Percentiles rank a stretch among this genome's conserved stretches.
Evolutionary conservation across 2,329 filamentous ascomycete genomes (phyloP).

Genomic region (Bipolaris cookei): DNA sequence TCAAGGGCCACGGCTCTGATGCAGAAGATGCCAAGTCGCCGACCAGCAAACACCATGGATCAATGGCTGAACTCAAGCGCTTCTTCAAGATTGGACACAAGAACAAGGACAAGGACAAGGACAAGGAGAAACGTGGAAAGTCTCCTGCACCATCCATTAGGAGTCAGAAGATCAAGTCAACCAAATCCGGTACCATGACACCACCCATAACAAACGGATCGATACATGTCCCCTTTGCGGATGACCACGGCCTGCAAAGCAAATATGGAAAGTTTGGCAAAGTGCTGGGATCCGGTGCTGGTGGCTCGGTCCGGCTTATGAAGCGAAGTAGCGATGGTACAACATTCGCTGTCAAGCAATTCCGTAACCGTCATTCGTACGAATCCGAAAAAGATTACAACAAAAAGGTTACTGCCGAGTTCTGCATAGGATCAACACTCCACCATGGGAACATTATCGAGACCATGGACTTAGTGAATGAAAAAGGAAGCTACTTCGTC

Average conservation of each 20-base stretch:
- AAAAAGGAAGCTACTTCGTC: constrained; percentile 94
- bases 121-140: constrained; percentile 61
- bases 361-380: constrained; percentile 87
- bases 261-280: constrained; percentile 97
- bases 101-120: constrained; percentile 61
- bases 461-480: constrained; percentile 93
- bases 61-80: constrained; percentile 94
- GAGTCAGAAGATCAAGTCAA: constrained; percentile 56
- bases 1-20: constrained; percentile 55
- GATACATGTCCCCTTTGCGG: constrained; percentile 77
- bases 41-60: constrained; percentile 64
- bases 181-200: constrained; percentile 47
- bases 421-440: constrained; percentile 94
- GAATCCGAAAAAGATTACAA: constrained; percentile 95
- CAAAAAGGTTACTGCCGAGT: constrained; percentile 97
- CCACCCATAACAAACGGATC: constrained; percentile 44
- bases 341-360: constrained; percentile 98
- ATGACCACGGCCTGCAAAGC: constrained; percentile 86
- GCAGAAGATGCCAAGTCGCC: constrained; percentile 43
- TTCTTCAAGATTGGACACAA: constrained; percentile 83
- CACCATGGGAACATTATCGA: constrained; percentile 99
- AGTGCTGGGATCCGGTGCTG: constrained; percentile 90
- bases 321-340: constrained; percentile 90
- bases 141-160: constrained; percentile 70
- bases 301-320: constrained; percentile 92